phyloP scores from a whole-genome alignment of 371 early-diverging fungal species.

The Rozella allomycis region DNA sequence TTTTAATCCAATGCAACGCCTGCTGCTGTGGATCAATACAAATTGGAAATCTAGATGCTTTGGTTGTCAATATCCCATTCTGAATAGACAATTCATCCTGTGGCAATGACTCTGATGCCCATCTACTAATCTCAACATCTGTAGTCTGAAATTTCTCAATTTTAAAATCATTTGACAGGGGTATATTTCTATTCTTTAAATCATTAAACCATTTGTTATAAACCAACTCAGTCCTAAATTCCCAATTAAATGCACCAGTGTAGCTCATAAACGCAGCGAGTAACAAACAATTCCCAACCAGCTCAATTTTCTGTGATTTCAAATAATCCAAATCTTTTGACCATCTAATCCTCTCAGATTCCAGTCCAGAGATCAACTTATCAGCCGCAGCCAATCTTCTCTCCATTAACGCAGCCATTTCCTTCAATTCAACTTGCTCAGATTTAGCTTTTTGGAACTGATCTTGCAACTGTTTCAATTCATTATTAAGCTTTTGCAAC shows the following conservation, averaged over 20 bases:
- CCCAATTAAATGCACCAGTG: constrained; percentile 40
- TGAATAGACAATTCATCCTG: constrained; percentile 35
- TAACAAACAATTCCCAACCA: constrained; percentile 31
- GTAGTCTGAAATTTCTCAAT: constrained; percentile 26
- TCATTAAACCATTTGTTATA: constrained; percentile 26
- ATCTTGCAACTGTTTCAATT: constrained; percentile 19
- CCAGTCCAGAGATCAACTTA: constrained; percentile 33
- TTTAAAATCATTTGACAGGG: constrained; percentile 17
- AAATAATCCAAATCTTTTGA: constrained; percentile 20
- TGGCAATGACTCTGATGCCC: constrained; percentile 34
- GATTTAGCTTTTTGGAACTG: constrained; percentile 31
- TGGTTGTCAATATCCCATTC: constrained; percentile 34
- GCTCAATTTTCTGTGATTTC: constrained; percentile 22
- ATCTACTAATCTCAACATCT: constrained; percentile 29
- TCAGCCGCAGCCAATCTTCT: constrained; percentile 31
- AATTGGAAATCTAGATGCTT: constrained; percentile 31
- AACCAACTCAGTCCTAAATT: constrained; percentile 27
- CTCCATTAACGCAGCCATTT: constrained; percentile 38
- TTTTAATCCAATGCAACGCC: constrained; percentile 31
- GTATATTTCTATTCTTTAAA: constrained; percentile 11
- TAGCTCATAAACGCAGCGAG: constrained; percentile 31
- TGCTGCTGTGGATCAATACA: constrained; percentile 41
- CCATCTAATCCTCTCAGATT: constrained; percentile 33
- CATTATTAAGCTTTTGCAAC: constrained; percentile 18
- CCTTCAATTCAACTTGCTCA: constrained; percentile 32